Percentiles rank a stretch among this genome's conserved stretches.
These are phyloP conservation scores for Bimuria novae-zelandiae DNA, from an alignment of 2,329 filamentous ascomycete species.

Conservation along the genomic window DNA sequence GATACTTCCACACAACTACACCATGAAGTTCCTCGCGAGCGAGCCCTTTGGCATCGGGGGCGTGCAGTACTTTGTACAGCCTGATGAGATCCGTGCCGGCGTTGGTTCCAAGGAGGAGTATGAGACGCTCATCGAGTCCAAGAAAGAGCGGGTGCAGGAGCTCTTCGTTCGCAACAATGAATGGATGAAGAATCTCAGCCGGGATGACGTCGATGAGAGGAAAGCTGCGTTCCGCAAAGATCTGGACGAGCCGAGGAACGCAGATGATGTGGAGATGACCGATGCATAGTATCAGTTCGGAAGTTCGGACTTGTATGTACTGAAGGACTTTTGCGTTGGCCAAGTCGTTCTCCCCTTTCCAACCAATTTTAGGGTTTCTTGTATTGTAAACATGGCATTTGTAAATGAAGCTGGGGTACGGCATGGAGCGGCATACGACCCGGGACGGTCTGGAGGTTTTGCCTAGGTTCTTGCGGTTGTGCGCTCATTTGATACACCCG, in stretches of 20 bases:
- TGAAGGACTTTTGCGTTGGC: not conserved
- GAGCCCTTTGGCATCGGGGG: slow-evolving; percentile 39
- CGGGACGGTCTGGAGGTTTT: not conserved
- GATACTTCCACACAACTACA: slow-evolving; percentile 51
- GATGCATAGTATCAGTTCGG: slow-evolving; percentile 18
- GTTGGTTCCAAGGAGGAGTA: slow-evolving; percentile 40
- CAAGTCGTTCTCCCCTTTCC: not conserved
- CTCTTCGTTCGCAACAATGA: slow-evolving; percentile 50
- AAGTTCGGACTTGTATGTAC: too few species aligned
- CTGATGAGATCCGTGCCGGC: slow-evolving; percentile 40
- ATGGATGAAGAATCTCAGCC: slow-evolving; percentile 53
- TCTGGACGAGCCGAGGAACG: slow-evolving; percentile 30
- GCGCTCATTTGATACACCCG: slow-evolving; percentile 3
- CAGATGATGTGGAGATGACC: slow-evolving; percentile 42
- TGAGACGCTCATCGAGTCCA: slow-evolving; percentile 31
- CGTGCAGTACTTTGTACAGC: slow-evolving; percentile 49
- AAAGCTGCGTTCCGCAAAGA: slow-evolving; percentile 44
- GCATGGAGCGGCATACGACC: not conserved
- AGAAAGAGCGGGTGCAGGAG: slow-evolving; percentile 48
- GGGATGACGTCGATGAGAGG: slow-evolving; percentile 52
- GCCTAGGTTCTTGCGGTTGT: not conserved
- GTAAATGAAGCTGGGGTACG: not conserved
- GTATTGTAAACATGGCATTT: not conserved
- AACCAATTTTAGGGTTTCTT: not conserved
- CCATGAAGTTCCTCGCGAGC: slow-evolving; percentile 49